Evolutionary conservation across 129 eudicot genomes (phyloP), one percentile per base, ranked within the genome.

Genomic region (Rutidosis leptorrhynchoides): DNA sequence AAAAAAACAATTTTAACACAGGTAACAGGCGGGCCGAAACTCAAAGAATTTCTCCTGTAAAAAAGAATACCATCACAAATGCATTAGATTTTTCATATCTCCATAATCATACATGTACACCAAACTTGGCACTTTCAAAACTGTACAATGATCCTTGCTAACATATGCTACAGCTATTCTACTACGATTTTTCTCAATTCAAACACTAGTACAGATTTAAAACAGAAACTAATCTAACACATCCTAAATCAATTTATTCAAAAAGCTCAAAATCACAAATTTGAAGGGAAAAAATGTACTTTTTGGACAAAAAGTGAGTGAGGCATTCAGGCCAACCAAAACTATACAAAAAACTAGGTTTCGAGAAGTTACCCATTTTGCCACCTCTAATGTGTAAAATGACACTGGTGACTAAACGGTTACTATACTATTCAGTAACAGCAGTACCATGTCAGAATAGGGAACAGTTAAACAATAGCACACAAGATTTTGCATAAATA

Each of bases 61-160:
- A 33, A 64, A 73, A 73, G 17, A 54, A 20, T 22, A 57, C 20
- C 9, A 16, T 33, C 16, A 37, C 45, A 11, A 37, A 37, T 11
- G 45, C 16, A 37, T 37, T 37, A 37, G 45, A 37, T 37, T 10
- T 0, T 4, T 16, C 16, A 37, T 37, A 37, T 0, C 16, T 16
- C 16, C 16, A 37, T 37, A 37, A 11, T 37, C 12, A 37, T 10
- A 37, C 45, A 37, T 11, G 45, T 37, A 37, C 16, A 37, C 45
- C 45, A 37, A 37, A 37, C 16, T 15, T 37, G 45, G 45, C 45
- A 37, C 4, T 37, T 37, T 11, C 45, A 37, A 57, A 42, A 43
- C 62, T 74, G 78, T 65, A 56, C 73, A 65, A 57, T 29, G 52
- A 74, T 65, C 67, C 67, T 43, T 29, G 14, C 73, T 17, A 74